Conservation (phyloP, 305 asterid species). For the Fraxinus dipetala region DNA sequence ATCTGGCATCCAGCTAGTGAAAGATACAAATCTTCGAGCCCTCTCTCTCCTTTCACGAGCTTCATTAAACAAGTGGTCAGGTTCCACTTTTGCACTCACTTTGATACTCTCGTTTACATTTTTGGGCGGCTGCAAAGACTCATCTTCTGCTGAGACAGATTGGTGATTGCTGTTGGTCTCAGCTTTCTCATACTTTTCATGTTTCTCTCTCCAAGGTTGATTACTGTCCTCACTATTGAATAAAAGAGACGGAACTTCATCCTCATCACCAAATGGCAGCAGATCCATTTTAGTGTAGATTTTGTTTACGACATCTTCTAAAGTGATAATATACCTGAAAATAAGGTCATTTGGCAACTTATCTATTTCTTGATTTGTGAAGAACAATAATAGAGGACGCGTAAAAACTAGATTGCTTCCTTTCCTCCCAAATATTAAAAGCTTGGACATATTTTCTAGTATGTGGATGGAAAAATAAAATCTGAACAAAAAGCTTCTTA, state of each 20-base stretch:
- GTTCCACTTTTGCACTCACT: slow-evolving; percentile 40
- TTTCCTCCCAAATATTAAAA: neutral
- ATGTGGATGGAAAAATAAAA: neutral
- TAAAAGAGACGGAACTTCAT: slow-evolving; percentile 52
- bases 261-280: slow-evolving; percentile 85
- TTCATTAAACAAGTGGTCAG: slow-evolving; percentile 54
- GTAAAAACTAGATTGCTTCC: neutral
- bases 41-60: slow-evolving; percentile 79
- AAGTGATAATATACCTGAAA: slow-evolving; percentile 61
- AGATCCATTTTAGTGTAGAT: slow-evolving; percentile 73
- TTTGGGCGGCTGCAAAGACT: slow-evolving; percentile 39
- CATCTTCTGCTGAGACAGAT: slow-evolving; percentile 55
- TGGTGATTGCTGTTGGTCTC: slow-evolving; percentile 41
- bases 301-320: slow-evolving; percentile 56
- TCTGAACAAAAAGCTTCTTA: slow-evolving; percentile 6
- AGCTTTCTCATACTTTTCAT: slow-evolving; percentile 46
- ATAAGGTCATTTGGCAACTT: slow-evolving; percentile 15
- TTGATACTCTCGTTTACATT: slow-evolving; percentile 26
- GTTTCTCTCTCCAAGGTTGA: slow-evolving; percentile 76
- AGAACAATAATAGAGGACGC: neutral
- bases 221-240: slow-evolving; percentile 91
- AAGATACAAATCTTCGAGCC: slow-evolving; percentile 53
- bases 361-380: neutral
- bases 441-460: neutral
- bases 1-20: slow-evolving; percentile 57